These are phyloP conservation scores for Hypsizygus ulmarius DNA, from an alignment of 1,284 basidiomycete species.

Conservation along the genomic window DNA sequence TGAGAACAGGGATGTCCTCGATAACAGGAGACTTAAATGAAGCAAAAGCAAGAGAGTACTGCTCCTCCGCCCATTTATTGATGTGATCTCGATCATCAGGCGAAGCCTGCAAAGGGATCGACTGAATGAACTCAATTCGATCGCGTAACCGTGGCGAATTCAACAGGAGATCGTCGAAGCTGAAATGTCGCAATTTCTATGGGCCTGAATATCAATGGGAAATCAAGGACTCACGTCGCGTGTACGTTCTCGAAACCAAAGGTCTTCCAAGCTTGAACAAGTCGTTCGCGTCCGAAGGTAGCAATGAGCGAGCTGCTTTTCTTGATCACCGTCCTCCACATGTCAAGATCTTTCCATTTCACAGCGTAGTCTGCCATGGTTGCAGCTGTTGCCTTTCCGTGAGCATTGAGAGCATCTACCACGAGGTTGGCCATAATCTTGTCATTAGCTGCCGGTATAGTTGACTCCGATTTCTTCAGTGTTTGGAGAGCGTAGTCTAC, in stretches of 20 bases:
- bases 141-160: slow-evolving; percentile 12
- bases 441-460: slow-evolving; percentile 19
- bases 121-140: slow-evolving; percentile 18
- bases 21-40: slow-evolving; percentile 13
- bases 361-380: slow-evolving; percentile 21
- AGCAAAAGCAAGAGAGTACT: slow-evolving; percentile 16
- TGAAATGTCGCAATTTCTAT: slow-evolving; percentile 3
- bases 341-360: slow-evolving; percentile 28
- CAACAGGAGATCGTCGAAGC: slow-evolving; percentile 21
- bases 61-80: slow-evolving; percentile 19
- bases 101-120: slow-evolving; percentile 14
- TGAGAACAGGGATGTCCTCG: slow-evolving; percentile 22
- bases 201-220: background rate
- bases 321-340: slow-evolving; percentile 26
- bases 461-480: slow-evolving; percentile 17
- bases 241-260: slow-evolving; percentile 26
- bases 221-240: slow-evolving; percentile 17
- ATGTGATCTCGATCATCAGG: slow-evolving; percentile 12
- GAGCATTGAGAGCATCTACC: slow-evolving; percentile 9
- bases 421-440: slow-evolving; percentile 18
- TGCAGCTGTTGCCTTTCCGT: slow-evolving; percentile 12
- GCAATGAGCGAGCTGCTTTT: slow-evolving; percentile 10
- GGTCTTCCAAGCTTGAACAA: slow-evolving; percentile 23
- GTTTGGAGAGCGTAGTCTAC: slow-evolving; percentile 23
- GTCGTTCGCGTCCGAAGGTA: slow-evolving; percentile 11